Base-by-base conservation (phyloP, 2,329 filamentous ascomycete genomes). In the Epichloe baconii region DNA sequence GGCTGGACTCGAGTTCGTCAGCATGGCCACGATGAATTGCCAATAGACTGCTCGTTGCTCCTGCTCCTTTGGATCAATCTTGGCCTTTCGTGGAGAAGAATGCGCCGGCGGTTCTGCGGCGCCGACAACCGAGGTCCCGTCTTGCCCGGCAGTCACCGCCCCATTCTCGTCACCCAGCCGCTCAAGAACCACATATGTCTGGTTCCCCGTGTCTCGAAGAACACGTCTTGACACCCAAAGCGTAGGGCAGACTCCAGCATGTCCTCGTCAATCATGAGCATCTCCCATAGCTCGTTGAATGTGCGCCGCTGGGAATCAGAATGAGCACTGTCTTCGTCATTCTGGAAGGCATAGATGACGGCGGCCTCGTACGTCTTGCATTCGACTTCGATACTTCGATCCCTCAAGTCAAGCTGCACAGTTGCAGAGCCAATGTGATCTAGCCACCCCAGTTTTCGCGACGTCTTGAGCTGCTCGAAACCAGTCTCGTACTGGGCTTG, bases 1-100 rank as follows among this genome's bases (percentile, higher is more conserved):
- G 31, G 85, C 69, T 17, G 77, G 80, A 17, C 85, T 85, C 59
- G 88, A 85, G 66, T 96, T 96, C 55, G 88, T 96, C 67, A 98
- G 71, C 93, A 98, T 97, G 48, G 88, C 88, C 52, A 89, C 74
- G 53, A 98, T 89, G 64, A 95, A 97, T 61, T 90, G 85, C 80
- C 86, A 88, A 67, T 96, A 95, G 40, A 95, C 77, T 43, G 70
- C 67, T 36, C 75, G 72, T 53, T 74, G 73, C 58, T 78, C 77
- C 58, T 75, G 73, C 61, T 82, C 79, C 64, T 87, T 84, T 56
- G 80, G 75, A 21, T 85, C 77, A 35, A 86, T 69, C 54, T 71
- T 75, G 48, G 73, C 67, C 57, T 81, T 76, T 5, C 72, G 76
- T 23, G 72, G 72, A 21, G 71, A 73, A 38, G 68, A 59, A 44